Conservation (phyloP, 305 asterid genomes). For the Fraxinus greggii region DNA sequence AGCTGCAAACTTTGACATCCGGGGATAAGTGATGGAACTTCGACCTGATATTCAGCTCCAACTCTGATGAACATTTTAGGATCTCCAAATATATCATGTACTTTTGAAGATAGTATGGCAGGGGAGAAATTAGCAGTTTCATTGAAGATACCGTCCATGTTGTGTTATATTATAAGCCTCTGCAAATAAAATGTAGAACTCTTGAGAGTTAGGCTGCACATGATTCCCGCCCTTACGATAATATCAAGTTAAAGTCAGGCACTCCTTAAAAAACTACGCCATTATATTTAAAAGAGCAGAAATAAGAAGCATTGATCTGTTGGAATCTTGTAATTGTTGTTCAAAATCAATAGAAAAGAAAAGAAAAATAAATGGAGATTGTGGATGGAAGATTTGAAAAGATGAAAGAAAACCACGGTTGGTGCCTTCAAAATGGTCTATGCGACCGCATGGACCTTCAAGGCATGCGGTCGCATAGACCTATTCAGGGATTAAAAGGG, state of each 20-base stretch:
- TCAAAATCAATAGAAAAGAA: no score
- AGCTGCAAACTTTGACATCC: slow-evolving; percentile 3
- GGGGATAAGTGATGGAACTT: slow-evolving; percentile 41
- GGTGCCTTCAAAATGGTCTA: no score
- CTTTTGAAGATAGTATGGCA: slow-evolving; percentile 10
- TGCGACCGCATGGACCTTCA: no score
- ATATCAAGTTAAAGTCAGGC: background rate
- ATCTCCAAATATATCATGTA: slow-evolving; percentile 20
- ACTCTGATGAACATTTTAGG: slow-evolving; percentile 44
- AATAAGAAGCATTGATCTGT: background rate
- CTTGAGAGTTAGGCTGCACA: background rate
- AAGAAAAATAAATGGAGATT: no score
- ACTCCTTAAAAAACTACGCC: background rate
- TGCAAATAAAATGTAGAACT: background rate
- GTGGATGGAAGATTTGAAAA: no score
- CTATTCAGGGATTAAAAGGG: no score
- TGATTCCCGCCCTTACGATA: background rate
- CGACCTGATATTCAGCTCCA: slow-evolving; percentile 62
- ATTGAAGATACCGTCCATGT: background rate
- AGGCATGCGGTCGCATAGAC: no score
- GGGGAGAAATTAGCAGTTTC: background rate
- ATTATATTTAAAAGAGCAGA: background rate
- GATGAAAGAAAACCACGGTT: no score
- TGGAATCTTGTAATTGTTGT: no score
- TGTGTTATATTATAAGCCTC: background rate